Base-by-base conservation (phyloP, 2,329 filamentous ascomycete genomes). In the Aspergillus alliaceus region DNA sequence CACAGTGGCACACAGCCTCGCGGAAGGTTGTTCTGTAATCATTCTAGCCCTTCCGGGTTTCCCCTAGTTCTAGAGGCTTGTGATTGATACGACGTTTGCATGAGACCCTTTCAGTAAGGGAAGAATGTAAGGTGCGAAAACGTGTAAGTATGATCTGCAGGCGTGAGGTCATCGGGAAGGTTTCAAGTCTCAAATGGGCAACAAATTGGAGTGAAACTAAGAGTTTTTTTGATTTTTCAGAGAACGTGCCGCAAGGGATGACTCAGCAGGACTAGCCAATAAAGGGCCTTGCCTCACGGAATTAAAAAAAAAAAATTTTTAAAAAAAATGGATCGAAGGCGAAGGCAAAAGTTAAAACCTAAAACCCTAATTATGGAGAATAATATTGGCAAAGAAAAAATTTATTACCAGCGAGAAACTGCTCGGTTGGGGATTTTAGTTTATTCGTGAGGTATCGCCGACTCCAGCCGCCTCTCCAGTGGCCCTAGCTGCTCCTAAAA, bases 301-400 rank as follows among this genome's bases (percentile, higher is more conserved):
- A 29, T 29, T 5, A 29, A 9, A 29, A 29, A 5, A 29, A n/a
- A n/a, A 44, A 27, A 27, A n/a, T 27, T 44, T 15, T 29, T 9
- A 29, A 29, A 29, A 9, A 29, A 29, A 29, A 5, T 25, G 3
- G 40, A 25, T 29, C 14, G 40, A 22, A 14, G 24, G 11, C 24
- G 14, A 14, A 9, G n/a, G 44, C 44, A 32, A 48, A 25, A 48
- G 44, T 32, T 32, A 48, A 40, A 48, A 32, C 44, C 44, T 48
- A 48, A 48, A 48, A 48, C 44, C 44, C 44, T 48, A 48, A 32
- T 48, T 48, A 48, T 48, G 44, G 44, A 48, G 44, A 48, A 48
- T 18, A 48, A 31, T 20, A 48, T 2, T 2, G n/a, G n/a, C n/a
- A 22, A 22, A 48, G 22, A 48, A 32, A 31, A 48, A 32, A 48